A percentile compares a stretch with the other conserved stretches of the same genome.
Conservation (phyloP, 345 rosid species). For the thale cress (Arabidopsis thaliana) region DNA sequence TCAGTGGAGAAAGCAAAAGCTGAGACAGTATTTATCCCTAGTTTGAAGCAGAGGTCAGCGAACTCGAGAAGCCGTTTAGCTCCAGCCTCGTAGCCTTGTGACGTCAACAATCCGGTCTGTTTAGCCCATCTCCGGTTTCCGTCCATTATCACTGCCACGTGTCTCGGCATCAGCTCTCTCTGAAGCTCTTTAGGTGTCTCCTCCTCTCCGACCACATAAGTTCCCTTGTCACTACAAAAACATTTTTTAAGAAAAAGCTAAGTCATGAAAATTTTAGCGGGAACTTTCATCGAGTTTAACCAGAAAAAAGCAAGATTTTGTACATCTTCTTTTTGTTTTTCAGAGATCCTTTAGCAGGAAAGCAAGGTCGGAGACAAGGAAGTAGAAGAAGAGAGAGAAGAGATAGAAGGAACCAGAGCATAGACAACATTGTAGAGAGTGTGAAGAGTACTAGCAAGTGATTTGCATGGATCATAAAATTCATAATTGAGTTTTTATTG, state of each 20-base stretch:
- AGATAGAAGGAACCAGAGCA: constrained; percentile 12
- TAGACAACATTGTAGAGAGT: constrained; percentile 18
- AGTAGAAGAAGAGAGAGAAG: constrained; percentile 17
- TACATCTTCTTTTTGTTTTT: constrained; percentile 21
- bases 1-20: background rate
- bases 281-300: background rate
- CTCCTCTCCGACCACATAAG: background rate
- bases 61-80: constrained; percentile 54
- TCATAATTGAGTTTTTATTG: background rate
- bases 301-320: background rate
- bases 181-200: constrained; percentile 39
- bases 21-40: constrained; percentile 49
- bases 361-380: background rate
- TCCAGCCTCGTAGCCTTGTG: constrained; percentile 72
- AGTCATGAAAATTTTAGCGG: background rate
- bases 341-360: background rate
- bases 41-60: constrained; percentile 46
- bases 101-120: constrained; percentile 52
- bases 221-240: constrained; percentile 6
- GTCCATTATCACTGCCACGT: constrained; percentile 86
- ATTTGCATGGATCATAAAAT: background rate
- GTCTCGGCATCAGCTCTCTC: constrained; percentile 55
- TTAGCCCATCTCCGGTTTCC: constrained; percentile 80
- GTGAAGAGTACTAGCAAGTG: background rate
- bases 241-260: background rate